These are phyloP conservation scores for Achaetomiella virescens DNA, from an alignment of 495 filamentous ascomycete genomes.

Conservation along the genomic window DNA sequence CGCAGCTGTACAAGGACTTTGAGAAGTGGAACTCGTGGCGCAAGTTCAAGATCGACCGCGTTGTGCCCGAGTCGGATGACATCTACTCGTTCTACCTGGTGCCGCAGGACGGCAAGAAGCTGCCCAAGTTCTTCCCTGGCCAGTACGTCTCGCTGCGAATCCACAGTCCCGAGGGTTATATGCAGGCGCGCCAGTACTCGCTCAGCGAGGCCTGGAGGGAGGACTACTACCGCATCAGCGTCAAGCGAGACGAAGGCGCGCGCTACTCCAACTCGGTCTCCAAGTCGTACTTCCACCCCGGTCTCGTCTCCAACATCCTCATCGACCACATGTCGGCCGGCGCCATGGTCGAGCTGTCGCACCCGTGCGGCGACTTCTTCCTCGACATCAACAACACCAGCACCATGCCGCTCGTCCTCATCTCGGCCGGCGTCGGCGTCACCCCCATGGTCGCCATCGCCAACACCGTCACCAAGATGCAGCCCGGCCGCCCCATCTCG, in stretches of 20 bases:
- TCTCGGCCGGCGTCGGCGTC: constrained; percentile 65
- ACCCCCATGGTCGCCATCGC: constrained; percentile 64
- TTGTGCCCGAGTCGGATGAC: constrained; percentile 55
- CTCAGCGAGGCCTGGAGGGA: constrained; percentile 55
- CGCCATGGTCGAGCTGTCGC: constrained; percentile 55
- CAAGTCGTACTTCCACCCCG: constrained; percentile 41
- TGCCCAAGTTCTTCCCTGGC: constrained; percentile 59
- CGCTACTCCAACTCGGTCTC: constrained; percentile 36
- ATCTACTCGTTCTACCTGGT: constrained; percentile 67
- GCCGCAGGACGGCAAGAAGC: constrained; percentile 53
- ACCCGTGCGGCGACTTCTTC: constrained; percentile 67
- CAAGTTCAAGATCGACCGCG: constrained; percentile 58
- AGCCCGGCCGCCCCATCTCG: constrained; percentile 44
- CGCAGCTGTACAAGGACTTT: constrained; percentile 51
- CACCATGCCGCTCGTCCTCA: constrained; percentile 52
- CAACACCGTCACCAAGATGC: constrained; percentile 46
- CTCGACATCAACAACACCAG: constrained; percentile 40
- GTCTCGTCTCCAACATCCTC: constrained; percentile 65
- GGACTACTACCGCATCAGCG: constrained; percentile 62
- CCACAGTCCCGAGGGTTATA: constrained; percentile 48
- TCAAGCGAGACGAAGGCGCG: constrained; percentile 59
- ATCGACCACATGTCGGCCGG: constrained; percentile 56
- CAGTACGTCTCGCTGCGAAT: constrained; percentile 63
- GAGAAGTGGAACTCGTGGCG: constrained; percentile 58
- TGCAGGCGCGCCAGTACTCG: constrained; percentile 67